Conservation (phyloP, 768 basidiomycete genomes). For the Trichaptum fuscoviolaceum region DNA sequence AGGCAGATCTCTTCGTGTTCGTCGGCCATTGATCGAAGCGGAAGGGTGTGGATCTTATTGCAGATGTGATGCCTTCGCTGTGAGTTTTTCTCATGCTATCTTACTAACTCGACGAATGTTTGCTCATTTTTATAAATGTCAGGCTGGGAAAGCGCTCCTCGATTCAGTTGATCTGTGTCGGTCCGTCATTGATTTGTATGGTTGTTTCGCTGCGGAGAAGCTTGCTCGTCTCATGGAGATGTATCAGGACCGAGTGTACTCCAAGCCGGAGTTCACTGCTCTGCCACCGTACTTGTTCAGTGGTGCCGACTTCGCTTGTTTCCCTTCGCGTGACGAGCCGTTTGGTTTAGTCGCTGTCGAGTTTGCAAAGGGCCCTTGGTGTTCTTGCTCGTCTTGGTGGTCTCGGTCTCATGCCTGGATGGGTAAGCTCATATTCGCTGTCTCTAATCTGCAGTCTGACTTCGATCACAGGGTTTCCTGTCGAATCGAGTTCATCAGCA, state of each 20-base stretch:
- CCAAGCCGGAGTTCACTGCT: slow-evolving; percentile 96
- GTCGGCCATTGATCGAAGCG: no score
- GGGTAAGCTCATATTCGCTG: no score
- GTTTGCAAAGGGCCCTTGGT: no score
- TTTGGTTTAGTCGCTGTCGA: no score
- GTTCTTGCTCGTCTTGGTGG: no score
- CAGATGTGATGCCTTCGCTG: slow-evolving; percentile 90
- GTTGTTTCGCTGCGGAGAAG: slow-evolving; percentile 91
- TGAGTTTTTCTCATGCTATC: slow-evolving; percentile 37
- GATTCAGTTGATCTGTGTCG: slow-evolving; percentile 85
- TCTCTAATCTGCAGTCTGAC: no score
- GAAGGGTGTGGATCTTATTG: no score
- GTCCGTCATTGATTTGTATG: slow-evolving; percentile 93
- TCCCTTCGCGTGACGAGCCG: slow-evolving; percentile 94
- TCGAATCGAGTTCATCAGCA: slow-evolving; percentile 86
- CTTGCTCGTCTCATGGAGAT: slow-evolving; percentile 98
- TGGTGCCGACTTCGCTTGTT: slow-evolving; percentile 92
- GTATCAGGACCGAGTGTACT: slow-evolving; percentile 89
- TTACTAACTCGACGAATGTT: neutral
- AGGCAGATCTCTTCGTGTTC: no score
- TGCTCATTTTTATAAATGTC: slow-evolving; percentile 12
- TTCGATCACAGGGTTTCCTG: slow-evolving; percentile 76
- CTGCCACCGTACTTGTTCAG: slow-evolving; percentile 90
- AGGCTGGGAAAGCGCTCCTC: slow-evolving; percentile 82
- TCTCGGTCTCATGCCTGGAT: no score